phyloP scores from a whole-genome alignment of 2,329 filamentous ascomycete species.

The Fusarium drepaniforme region DNA sequence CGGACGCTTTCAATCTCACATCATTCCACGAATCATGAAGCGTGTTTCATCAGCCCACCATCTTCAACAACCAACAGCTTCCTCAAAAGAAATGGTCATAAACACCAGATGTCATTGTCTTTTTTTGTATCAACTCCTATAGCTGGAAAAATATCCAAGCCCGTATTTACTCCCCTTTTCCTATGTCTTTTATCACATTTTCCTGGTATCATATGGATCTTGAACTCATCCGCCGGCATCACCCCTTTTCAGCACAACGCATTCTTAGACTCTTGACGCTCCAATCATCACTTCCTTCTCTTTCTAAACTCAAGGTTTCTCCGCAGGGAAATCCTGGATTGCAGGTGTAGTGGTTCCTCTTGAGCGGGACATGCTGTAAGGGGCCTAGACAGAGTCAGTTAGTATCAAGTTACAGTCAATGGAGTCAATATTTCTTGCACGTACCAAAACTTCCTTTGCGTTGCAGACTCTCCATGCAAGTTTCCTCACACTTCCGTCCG shows the following conservation, averaged over 20 bases:
- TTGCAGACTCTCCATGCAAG: conserved; percentile 95
- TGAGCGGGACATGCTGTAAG: conserved; percentile 78
- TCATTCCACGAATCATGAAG: conserved; percentile 3
- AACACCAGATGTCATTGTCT: background rate
- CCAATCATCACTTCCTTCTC: background rate
- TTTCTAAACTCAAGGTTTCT: conserved; percentile 32
- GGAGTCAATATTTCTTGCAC: conserved; percentile 48
- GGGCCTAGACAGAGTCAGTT: conserved; percentile 63
- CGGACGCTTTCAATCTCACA: background rate
- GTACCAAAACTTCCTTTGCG: conserved; percentile 92
- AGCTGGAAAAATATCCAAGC: background rate
- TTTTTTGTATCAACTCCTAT: background rate
- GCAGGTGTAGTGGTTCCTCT: conserved; percentile 72
- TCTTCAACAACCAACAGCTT: background rate
- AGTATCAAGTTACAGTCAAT: background rate
- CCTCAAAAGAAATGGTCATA: background rate
- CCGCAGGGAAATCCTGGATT: conserved; percentile 53
- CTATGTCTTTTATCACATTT: background rate
- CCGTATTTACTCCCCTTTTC: background rate
- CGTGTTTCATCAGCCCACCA: conserved; percentile 1
- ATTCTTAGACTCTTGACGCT: background rate
- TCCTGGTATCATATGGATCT: conserved; percentile 31
- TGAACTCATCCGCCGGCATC: conserved; percentile 7
- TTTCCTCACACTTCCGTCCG: conserved; percentile 91
- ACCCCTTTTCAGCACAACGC: background rate